These are phyloP conservation scores for Pyricularia sp. DNA, from an alignment of 2,329 filamentous ascomycete genomes.

Conservation along the genomic window DNA sequence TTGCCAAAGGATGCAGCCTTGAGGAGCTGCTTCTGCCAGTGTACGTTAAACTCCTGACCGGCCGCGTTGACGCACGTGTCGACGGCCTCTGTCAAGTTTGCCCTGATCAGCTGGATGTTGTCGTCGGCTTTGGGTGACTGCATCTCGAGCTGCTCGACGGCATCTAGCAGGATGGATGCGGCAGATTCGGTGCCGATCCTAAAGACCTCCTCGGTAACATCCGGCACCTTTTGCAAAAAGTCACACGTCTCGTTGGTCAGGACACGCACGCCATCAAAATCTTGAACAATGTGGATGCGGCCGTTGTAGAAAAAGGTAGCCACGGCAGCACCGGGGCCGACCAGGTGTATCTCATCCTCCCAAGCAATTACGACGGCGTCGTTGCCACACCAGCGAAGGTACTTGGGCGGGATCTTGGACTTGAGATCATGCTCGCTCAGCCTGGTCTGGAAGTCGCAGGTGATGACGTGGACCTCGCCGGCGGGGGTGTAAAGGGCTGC, in stretches of 20 bases:
- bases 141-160: constrained; percentile 80
- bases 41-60: constrained; percentile 78
- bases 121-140: constrained; percentile 97
- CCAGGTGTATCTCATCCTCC: constrained; percentile 94
- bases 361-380: constrained; percentile 89
- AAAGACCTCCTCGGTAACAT: constrained; percentile 82
- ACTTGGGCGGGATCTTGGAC: constrained; percentile 74
- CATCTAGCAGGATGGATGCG: constrained; percentile 87
- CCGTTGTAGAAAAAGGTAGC: constrained; percentile 82
- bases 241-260: constrained; percentile 94
- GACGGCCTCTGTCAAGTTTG: constrained; percentile 83
- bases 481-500: constrained; percentile 80
- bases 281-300: constrained; percentile 76
- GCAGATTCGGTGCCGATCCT: constrained; percentile 79
- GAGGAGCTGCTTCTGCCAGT: constrained; percentile 94
- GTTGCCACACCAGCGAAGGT: constrained; percentile 93
- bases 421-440: constrained; percentile 86
- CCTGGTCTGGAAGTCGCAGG: constrained; percentile 87
- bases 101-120: constrained; percentile 87
- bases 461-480: constrained; percentile 85
- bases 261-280: constrained; percentile 77
- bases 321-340: constrained; percentile 73
- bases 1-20: constrained; percentile 97
- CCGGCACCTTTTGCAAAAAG: constrained; percentile 88
- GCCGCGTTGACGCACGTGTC: constrained; percentile 90